Conservation (phyloP, 2,329 filamentous ascomycete species). For the Aspergillus sp. region DNA sequence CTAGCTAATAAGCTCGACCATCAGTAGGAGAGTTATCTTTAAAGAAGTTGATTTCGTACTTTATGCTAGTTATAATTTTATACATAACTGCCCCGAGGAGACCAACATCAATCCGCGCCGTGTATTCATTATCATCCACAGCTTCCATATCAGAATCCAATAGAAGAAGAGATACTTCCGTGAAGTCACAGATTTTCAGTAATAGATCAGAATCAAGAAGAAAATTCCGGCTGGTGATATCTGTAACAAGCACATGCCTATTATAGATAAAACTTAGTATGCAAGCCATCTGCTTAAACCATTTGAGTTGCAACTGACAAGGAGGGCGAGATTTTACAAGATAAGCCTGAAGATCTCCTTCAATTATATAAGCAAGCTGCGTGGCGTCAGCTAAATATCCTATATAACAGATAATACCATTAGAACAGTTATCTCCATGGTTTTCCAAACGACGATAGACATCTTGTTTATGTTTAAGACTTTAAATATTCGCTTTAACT, state of each 20-base stretch:
- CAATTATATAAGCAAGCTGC: slow-evolving; percentile 23
- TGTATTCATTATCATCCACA: slow-evolving; percentile 28
- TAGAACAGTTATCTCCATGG: slow-evolving; percentile 6
- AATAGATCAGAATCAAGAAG: slow-evolving; percentile 27
- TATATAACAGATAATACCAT: slow-evolving; percentile 20
- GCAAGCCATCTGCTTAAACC: slow-evolving; percentile 26
- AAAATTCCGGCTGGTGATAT: slow-evolving; percentile 31
- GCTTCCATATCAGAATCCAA: slow-evolving; percentile 25
- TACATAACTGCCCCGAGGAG: slow-evolving; percentile 33
- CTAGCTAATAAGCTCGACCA: slow-evolving; percentile 20
- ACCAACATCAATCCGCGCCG: slow-evolving; percentile 30
- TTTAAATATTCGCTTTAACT: slow-evolving; percentile 16
- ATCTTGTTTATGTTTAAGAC: slow-evolving; percentile 18
- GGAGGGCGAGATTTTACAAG: slow-evolving; percentile 17
- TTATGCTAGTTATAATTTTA: slow-evolving; percentile 24
- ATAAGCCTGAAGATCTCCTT: slow-evolving; percentile 27
- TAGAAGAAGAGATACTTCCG: slow-evolving; percentile 25
- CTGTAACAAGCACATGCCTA: slow-evolving; percentile 27
- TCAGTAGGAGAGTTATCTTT: slow-evolving; percentile 4
- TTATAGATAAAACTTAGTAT: slow-evolving; percentile 27
- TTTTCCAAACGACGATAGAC: slow-evolving; percentile 20
- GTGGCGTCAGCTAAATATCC: slow-evolving; percentile 14
- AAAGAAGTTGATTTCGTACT: slow-evolving; percentile 14
- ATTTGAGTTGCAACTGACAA: slow-evolving; percentile 20
- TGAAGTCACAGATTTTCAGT: slow-evolving; percentile 31